Evolutionary conservation across 768 basidiomycete genomes (phyloP).

Genomic region (Mrakia hoshinonis): DNA sequence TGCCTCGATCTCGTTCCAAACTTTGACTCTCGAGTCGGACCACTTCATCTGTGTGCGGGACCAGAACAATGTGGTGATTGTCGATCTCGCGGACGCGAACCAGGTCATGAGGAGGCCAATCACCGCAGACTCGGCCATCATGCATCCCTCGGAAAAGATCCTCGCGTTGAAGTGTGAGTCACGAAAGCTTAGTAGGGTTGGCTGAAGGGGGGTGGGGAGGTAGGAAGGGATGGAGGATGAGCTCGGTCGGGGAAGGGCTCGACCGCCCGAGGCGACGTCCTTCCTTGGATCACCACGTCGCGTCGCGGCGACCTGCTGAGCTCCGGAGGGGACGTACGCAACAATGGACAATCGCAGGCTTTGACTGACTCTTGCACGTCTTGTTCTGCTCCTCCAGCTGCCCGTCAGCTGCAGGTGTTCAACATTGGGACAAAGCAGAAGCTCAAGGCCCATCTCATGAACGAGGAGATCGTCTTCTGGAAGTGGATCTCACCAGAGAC

Average conservation of each 20-base stretch:
- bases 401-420: constrained; percentile 90
- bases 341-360: not conserved
- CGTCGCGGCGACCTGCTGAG: no score
- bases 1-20: constrained; percentile 94
- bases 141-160: constrained; percentile 95
- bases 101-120: constrained; percentile 84
- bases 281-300: no score
- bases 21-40: constrained; percentile 91
- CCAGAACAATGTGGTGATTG: constrained; percentile 95
- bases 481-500: constrained; percentile 91
- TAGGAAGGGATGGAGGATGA: not conserved
- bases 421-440: constrained; percentile 97
- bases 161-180: constrained; percentile 79
- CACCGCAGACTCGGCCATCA: constrained; percentile 96
- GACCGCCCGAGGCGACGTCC: no score
- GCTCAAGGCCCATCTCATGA: constrained; percentile 88
- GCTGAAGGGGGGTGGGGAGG: not conserved
- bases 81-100: constrained; percentile 94
- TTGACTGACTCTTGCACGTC: not conserved
- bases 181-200: not conserved
- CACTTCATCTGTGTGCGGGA: constrained; percentile 90
- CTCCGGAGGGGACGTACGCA: not conserved
- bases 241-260: not conserved
- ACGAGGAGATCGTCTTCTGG: constrained; percentile 95
- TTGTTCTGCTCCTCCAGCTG: constrained; percentile 49